A percentile compares a stretch with the other conserved stretches of the same genome.
These are phyloP conservation scores for Thelephora terrestris DNA, from an alignment of 1,284 basidiomycete species.

Conservation along the genomic window DNA sequence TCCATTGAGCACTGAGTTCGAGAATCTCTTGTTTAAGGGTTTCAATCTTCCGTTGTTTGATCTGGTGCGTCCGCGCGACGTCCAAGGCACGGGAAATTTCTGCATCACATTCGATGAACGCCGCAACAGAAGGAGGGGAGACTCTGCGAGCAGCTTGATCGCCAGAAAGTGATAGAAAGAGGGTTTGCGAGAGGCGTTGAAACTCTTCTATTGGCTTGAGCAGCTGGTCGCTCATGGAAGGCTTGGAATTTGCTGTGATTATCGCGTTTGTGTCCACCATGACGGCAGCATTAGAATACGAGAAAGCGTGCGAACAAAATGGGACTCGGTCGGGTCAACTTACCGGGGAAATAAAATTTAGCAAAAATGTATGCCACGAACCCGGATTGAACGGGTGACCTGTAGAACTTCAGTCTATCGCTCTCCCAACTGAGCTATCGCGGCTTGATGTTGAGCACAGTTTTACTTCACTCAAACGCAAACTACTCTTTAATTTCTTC, in stretches of 20 bases:
- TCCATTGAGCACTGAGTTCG: conserved; percentile 54
- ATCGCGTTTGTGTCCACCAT: too few relatives aligned
- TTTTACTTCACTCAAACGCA: too few relatives aligned
- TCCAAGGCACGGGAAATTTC: conserved; percentile 52
- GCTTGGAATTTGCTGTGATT: neutral
- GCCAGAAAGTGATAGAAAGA: conserved; percentile 65
- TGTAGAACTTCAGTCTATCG: conserved; percentile 7
- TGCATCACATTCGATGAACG: conserved; percentile 52
- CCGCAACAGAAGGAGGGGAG: conserved; percentile 46
- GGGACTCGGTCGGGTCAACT: too few relatives aligned
- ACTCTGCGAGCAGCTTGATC: conserved; percentile 44
- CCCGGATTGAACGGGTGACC: conserved; percentile 7
- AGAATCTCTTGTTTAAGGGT: conserved; percentile 57
- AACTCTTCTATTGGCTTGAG: conserved; percentile 55
- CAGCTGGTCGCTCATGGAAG: conserved; percentile 37
- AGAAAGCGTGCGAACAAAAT: too few relatives aligned
- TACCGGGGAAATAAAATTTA: too few relatives aligned
- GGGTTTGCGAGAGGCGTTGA: conserved; percentile 51
- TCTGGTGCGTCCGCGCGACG: conserved; percentile 60
- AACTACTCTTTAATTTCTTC: too few relatives aligned
- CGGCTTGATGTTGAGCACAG: conserved; percentile 2
- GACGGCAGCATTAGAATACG: too few relatives aligned
- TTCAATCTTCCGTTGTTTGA: conserved; percentile 64
- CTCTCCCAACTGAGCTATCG: conserved; percentile 7
- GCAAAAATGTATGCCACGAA: conserved; percentile 4